Evolutionary conservation across 208 protist species (phyloP), one percentile per base, ranked within the genome.

Genomic region (Borovskyia barvae): DNA sequence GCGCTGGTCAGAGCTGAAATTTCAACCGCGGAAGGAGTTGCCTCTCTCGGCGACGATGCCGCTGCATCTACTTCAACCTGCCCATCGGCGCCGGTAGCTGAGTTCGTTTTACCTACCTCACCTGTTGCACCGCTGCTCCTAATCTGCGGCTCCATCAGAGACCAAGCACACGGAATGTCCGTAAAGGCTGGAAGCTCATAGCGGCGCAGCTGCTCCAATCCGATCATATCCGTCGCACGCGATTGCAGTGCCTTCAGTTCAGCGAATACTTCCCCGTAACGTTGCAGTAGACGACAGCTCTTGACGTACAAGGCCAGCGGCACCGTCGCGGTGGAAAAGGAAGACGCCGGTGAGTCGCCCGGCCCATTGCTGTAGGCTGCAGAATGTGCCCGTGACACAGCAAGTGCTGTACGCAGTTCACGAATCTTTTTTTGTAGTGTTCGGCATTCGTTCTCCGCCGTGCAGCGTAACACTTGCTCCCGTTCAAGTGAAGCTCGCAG

Each of bases 201-300:
- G 3, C 30, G 40, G 17, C 52, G 54, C 9, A 66, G 48, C 2
- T 49, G 46, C 37, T 62, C 46, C 17, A 75, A 17, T 20, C 52
- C 52, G 15, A 32, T 54, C 12, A 45, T 24, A 15, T 75, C 55
- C 7, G 48, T 55, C 1, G 64, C 40, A 9, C 40, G 48, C 28
- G 47, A 22, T 51, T 70, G 69, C 15, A 75, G 62, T 62, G 58
- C 60, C 50, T 57, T 65, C 22, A 75, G 25, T 40, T 75, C 67
- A 14, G 5, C 54, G 17, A 75, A 56, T 22, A 36, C 35, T n/a
- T 15, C 40, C 36, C 61, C 24, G 43, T 55, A 75, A 2, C 33
- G 37, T 11, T 43, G 30, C 5, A 66, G 52, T 0, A 67, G 41
- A 9, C 36, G 30, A 3, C 61, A 60, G n/a, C 54, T 47, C 28